Percentiles rank a stretch among this genome's conserved stretches.
Evolutionary conservation across 2,329 filamentous ascomycete genomes (phyloP).

Genomic region (Cordyceps fumosorosea): DNA sequence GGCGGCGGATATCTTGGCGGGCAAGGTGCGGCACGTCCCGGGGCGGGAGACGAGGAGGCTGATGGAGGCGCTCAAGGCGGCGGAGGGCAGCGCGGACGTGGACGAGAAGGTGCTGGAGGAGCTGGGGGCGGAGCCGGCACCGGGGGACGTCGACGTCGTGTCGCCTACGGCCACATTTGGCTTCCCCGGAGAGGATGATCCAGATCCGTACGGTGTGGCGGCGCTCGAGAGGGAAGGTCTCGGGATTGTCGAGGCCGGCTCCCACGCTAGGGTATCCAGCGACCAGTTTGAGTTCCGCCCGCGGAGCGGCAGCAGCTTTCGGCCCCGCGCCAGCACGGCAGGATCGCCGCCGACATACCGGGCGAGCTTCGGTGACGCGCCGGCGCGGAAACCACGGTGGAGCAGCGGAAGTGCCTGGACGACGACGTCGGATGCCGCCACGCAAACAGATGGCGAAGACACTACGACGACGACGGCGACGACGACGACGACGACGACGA

Average conservation of each 20-base stretch:
- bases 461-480: neutral
- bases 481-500: neutral
- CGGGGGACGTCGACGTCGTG: constrained; percentile 29
- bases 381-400: neutral
- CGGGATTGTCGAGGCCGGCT: constrained; percentile 30
- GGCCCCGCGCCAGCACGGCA: constrained; percentile 10
- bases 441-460: neutral
- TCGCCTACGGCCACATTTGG: constrained; percentile 28
- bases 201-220: constrained; percentile 31
- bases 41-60: constrained; percentile 23
- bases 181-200: constrained; percentile 30
- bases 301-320: constrained; percentile 16
- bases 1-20: constrained; percentile 41
- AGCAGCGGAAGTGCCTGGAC: neutral
- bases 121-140: constrained; percentile 27
- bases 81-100: constrained; percentile 28
- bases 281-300: constrained; percentile 30
- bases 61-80: constrained; percentile 29
- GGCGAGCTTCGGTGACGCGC: neutral
- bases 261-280: constrained; percentile 28
- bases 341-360: neutral
- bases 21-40: constrained; percentile 32
- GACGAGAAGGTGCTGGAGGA: constrained; percentile 27
- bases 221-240: constrained; percentile 31
- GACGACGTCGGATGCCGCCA: neutral